Percentiles rank a stretch among this genome's conserved stretches.
Evolutionary conservation across 495 filamentous ascomycete genomes (phyloP).

Genomic region (Terfezia boudieri): DNA sequence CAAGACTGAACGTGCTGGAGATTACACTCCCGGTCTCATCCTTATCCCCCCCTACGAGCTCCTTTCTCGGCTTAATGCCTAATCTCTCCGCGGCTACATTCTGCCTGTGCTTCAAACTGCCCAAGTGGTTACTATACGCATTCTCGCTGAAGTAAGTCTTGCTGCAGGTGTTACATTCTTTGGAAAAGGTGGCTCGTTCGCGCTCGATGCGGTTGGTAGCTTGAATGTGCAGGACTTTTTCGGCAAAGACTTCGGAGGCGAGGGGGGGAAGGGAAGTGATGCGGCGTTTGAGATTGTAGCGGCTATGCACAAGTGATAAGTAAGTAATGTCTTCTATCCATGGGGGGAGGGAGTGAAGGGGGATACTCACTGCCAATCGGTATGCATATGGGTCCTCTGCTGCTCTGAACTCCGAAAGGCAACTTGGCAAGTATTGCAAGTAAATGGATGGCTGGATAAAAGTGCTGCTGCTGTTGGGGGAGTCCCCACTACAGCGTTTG

Average conservation of each 20-base stretch:
- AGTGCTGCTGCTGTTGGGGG: conserved; percentile 19
- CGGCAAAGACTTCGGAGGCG: conserved; percentile 77
- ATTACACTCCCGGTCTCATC: conserved; percentile 69
- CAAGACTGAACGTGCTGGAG: conserved; percentile 71
- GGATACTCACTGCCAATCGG: conserved; percentile 80
- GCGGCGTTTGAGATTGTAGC: conserved; percentile 93
- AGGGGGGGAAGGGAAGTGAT: conserved; percentile 82
- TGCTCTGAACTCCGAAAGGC: conserved; percentile 82
- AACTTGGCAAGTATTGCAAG: conserved; percentile 94
- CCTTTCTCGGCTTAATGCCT: conserved; percentile 11
- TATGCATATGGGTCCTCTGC: conserved; percentile 90
- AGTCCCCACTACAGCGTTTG: conserved; percentile 2
- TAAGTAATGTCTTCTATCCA: not conserved
- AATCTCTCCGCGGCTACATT: conserved; percentile 29
- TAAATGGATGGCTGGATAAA: conserved; percentile 51
- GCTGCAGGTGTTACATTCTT: conserved; percentile 55
- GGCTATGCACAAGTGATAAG: conserved; percentile 27
- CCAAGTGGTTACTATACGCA: conserved; percentile 78
- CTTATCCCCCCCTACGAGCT: conserved; percentile 22
- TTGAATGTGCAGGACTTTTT: conserved; percentile 88
- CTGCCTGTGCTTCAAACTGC: conserved; percentile 72
- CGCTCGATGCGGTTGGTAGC: conserved; percentile 61
- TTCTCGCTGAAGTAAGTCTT: conserved; percentile 93
- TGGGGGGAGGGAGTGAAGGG: not conserved
- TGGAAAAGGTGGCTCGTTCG: conserved; percentile 76